phyloP scores from a whole-genome alignment of 257 asterid species.

The Lycium barbarum region DNA sequence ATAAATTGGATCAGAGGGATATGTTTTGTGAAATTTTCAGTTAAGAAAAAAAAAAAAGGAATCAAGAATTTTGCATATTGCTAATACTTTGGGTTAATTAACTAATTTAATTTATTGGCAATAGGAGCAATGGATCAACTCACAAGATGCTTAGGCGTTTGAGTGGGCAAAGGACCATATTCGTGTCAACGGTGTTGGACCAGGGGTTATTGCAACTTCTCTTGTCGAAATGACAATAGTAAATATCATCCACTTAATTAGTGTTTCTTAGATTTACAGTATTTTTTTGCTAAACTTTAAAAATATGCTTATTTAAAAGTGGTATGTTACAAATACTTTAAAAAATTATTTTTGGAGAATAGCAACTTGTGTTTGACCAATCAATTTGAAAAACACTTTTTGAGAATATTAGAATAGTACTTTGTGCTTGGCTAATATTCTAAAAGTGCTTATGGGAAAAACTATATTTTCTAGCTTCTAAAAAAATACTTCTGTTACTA shows the following conservation, averaged over 20 bases:
- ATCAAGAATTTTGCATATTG: background rate
- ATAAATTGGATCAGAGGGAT: too few relatives aligned
- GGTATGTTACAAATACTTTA: too few relatives aligned
- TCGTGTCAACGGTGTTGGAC: conserved; percentile 23
- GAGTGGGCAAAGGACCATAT: conserved; percentile 30
- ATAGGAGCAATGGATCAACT: conserved; percentile 31
- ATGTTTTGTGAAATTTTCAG: background rate
- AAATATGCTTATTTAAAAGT: too few relatives aligned
- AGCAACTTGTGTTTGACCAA: too few relatives aligned
- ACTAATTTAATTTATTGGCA: background rate
- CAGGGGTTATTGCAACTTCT: conserved; percentile 11
- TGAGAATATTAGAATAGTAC: too few relatives aligned
- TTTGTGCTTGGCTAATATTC: too few relatives aligned
- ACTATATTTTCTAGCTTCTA: too few relatives aligned
- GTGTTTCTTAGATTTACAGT: background rate
- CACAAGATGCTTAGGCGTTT: conserved; percentile 22
- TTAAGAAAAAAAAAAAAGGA: background rate
- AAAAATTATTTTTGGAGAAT: too few relatives aligned
- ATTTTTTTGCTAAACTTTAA: too few relatives aligned
- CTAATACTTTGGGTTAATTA: background rate
- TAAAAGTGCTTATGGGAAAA: too few relatives aligned
- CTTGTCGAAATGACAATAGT: background rate
- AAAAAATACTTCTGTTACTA: too few relatives aligned
- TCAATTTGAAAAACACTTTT: too few relatives aligned
- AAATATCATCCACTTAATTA: background rate